Evolutionary conservation across 768 basidiomycete species (phyloP).

Genomic region (Candolleomyces eurysporus): DNA sequence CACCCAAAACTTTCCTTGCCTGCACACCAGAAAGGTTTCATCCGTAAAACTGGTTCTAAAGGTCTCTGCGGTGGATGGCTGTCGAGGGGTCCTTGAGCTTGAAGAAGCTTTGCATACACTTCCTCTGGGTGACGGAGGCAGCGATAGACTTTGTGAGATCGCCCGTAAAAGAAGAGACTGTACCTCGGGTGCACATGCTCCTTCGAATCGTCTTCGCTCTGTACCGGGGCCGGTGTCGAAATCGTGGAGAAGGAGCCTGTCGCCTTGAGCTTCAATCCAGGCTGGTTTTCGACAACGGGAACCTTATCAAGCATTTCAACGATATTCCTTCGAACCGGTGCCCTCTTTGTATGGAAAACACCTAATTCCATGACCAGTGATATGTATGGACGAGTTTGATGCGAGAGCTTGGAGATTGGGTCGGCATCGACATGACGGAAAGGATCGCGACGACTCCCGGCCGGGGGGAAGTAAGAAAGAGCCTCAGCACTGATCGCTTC

Average conservation of each 20-base stretch:
- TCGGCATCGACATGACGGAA: not conserved
- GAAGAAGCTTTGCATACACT: not conserved
- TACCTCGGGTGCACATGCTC: not conserved
- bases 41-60: not conserved
- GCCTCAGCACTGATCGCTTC: not conserved
- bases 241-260: not conserved
- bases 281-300: not conserved
- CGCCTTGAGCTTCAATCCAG: not conserved
- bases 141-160: not conserved
- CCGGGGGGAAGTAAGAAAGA: not conserved
- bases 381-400: not conserved
- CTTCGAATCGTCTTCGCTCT: not conserved
- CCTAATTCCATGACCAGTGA: not conserved
- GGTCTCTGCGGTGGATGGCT: not conserved
- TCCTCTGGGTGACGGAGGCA: not conserved
- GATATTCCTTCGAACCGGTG: not conserved
- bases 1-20: not conserved
- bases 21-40: not conserved
- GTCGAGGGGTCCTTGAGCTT: not conserved
- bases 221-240: not conserved
- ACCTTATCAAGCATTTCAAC: not conserved
- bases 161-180: not conserved
- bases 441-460: not conserved
- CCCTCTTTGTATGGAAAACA: not conserved
- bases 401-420: no score